These are phyloP conservation scores for Desmodesmus armatus DNA, from an alignment of 139 green algal genomes.

Conservation along the genomic window DNA sequence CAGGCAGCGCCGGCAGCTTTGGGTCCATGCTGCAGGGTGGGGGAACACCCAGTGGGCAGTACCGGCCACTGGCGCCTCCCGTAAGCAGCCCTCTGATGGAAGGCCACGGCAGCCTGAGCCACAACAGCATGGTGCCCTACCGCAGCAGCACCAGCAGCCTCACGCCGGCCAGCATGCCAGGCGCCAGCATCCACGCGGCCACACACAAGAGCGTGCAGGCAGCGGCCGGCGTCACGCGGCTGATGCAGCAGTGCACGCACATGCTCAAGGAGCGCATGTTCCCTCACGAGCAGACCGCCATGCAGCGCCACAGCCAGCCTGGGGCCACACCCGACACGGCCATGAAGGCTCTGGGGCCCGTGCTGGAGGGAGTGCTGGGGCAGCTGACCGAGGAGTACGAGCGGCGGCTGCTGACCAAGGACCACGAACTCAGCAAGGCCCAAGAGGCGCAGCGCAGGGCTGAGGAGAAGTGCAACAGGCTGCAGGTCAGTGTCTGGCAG, in stretches of 20 bases:
- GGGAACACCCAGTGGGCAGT: not conserved
- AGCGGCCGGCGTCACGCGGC: slow-evolving; percentile 55
- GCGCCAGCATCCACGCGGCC: not conserved
- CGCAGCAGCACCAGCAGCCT: slow-evolving; percentile 39
- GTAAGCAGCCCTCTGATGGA: slow-evolving; percentile 24
- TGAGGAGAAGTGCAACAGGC: slow-evolving; percentile 34
- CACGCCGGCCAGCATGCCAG: not conserved
- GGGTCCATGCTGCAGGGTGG: slow-evolving; percentile 10
- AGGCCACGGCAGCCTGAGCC: slow-evolving; percentile 1
- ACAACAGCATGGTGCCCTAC: not conserved
- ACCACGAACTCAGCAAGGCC: slow-evolving; percentile 73
- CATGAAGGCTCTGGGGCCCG: slow-evolving; percentile 77
- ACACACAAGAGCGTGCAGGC: slow-evolving; percentile 41
- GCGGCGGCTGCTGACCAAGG: slow-evolving; percentile 81
- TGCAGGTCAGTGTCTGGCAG: slow-evolving; percentile 52
- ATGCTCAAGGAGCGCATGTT: slow-evolving; percentile 46
- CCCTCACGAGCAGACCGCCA: not conserved
- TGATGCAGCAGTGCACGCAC: slow-evolving; percentile 70
- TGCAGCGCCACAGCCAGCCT: not conserved
- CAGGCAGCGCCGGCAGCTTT: too few relatives aligned
- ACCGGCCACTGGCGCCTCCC: not conserved
- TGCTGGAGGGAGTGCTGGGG: slow-evolving; percentile 80
- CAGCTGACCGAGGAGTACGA: slow-evolving; percentile 91
- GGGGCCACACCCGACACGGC: slow-evolving; percentile 62
- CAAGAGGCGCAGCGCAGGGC: slow-evolving; percentile 50